These are phyloP conservation scores for Westerdykella aurantiaca DNA, from an alignment of 2,329 filamentous ascomycete species.

Conservation along the genomic window DNA sequence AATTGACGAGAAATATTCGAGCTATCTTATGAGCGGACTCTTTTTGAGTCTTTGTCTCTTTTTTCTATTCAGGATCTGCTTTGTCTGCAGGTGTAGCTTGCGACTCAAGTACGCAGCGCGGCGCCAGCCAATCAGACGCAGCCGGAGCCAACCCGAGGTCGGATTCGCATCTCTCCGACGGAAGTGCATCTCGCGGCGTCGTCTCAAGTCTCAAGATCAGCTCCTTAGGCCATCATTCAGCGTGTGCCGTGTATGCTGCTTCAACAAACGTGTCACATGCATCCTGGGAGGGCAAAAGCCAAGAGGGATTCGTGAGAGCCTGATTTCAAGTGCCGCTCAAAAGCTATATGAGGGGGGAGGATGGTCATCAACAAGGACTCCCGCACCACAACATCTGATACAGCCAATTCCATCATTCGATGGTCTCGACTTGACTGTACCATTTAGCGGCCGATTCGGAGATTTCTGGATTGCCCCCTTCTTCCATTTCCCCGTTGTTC, in stretches of 20 bases:
- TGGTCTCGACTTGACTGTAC: no score
- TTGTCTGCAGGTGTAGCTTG: not conserved
- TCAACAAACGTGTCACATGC: no score
- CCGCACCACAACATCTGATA: no score
- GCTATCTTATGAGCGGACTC: not conserved
- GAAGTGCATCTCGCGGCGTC: no score
- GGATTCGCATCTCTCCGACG: not conserved
- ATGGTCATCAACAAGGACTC: no score
- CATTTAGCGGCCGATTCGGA: no score
- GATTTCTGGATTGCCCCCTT: no score
- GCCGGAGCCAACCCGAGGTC: not conserved
- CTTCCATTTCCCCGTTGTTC: no score
- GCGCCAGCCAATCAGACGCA: not conserved
- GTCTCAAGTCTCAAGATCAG: not conserved
- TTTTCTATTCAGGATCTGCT: not conserved
- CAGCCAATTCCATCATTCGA: no score
- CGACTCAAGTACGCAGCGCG: not conserved
- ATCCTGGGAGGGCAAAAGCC: no score
- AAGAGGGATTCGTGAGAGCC: not conserved
- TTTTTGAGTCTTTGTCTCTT: no score
- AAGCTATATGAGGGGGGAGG: not conserved
- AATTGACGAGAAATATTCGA: not conserved
- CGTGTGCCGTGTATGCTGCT: no score
- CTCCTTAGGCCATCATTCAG: not conserved
- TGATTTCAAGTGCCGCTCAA: slow-evolving; percentile 1